phyloP scores from a whole-genome alignment of 73 alveolate genomes.

The Tetrahymena elliotti region DNA sequence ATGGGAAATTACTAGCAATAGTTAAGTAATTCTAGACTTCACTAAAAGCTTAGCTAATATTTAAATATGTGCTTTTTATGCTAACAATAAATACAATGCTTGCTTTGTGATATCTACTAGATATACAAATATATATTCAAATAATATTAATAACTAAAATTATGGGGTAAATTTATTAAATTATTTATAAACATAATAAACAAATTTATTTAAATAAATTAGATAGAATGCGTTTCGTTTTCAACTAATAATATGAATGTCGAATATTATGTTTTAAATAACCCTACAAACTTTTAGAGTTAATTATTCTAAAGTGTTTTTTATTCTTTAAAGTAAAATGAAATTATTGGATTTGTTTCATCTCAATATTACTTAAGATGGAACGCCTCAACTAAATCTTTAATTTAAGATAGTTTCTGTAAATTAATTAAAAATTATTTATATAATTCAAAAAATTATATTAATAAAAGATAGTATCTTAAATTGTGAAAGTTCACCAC shows the following conservation, averaged over 20 bases:
- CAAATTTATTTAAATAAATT: not conserved
- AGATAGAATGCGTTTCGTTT: not conserved
- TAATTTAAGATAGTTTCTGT: not conserved
- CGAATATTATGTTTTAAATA: not conserved
- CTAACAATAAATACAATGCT: not conserved
- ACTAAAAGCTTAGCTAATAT: not conserved
- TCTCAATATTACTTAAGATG: not conserved
- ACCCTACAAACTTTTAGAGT: not conserved
- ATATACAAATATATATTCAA: not conserved
- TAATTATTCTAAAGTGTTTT: not conserved
- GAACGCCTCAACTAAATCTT: not conserved
- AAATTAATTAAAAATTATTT: not conserved
- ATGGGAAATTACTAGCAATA: not conserved
- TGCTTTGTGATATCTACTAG: not conserved
- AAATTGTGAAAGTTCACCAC: not conserved
- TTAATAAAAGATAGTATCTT: not conserved
- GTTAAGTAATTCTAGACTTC: not conserved
- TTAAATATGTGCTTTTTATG: not conserved
- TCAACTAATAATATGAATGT: not conserved
- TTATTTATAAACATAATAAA: not conserved
- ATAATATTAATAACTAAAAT: not conserved
- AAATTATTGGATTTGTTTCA: not conserved
- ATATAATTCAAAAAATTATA: not conserved
- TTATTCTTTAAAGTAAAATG: not conserved
- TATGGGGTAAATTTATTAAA: not conserved